Conservation (phyloP, 2,329 filamentous ascomycete species). For the Lachnellula hyalina region DNA sequence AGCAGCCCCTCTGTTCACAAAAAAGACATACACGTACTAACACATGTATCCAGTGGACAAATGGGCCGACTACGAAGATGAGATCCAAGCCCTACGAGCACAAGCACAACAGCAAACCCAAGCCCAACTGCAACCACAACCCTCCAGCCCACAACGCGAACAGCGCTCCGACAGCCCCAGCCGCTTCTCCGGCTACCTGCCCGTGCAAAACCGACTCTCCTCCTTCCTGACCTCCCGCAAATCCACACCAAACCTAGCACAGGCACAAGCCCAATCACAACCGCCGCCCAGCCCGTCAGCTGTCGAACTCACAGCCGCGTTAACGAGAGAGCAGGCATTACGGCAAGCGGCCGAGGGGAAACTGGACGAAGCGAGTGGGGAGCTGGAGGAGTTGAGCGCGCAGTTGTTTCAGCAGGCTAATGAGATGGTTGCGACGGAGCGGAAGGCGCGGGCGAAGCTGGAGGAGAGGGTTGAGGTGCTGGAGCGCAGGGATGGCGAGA, state of each 20-base stretch:
- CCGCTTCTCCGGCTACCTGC: slow-evolving; percentile 23
- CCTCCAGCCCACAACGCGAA: slow-evolving; percentile 5
- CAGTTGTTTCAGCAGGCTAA: slow-evolving; percentile 78
- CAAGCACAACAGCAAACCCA: slow-evolving; percentile 17
- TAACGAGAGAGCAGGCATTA: slow-evolving; percentile 61
- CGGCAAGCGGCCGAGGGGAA: slow-evolving; percentile 65
- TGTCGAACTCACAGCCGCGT: slow-evolving; percentile 54
- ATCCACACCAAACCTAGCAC: slow-evolving; percentile 37
- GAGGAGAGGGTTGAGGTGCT: slow-evolving; percentile 65
- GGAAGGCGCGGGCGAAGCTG: slow-evolving; percentile 63
- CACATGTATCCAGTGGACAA: slow-evolving; percentile 44
- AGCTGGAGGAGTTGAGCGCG: slow-evolving; percentile 74
- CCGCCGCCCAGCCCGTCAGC: slow-evolving; percentile 21
- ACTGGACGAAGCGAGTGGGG: slow-evolving; percentile 59
- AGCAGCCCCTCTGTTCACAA: slow-evolving; percentile 20
- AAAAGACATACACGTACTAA: background rate
- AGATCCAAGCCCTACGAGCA: slow-evolving; percentile 56
- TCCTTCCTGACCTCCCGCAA: slow-evolving; percentile 48
- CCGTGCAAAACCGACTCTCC: slow-evolving; percentile 31
- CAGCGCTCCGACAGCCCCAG: slow-evolving; percentile 7
- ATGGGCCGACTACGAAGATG: slow-evolving; percentile 77
- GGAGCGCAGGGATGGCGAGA: slow-evolving; percentile 65
- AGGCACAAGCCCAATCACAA: slow-evolving; percentile 15
- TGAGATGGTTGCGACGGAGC: slow-evolving; percentile 77
- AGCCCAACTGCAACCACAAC: slow-evolving; percentile 8